Conservation (phyloP, 179 eudicot genomes). For the Pouteria campechiana region DNA sequence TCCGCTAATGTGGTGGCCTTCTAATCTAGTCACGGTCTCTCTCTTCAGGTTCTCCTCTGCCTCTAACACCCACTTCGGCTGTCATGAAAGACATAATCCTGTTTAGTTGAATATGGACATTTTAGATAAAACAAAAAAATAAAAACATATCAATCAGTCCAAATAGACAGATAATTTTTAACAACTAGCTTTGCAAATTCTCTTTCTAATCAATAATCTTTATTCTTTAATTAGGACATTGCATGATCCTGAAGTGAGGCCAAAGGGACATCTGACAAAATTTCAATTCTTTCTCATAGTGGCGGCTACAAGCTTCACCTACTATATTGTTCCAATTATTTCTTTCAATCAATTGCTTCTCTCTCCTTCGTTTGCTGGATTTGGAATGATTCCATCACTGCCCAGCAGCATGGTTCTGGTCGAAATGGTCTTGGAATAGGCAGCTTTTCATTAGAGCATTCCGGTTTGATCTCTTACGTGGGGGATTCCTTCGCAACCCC, state of each 20-base stretch:
- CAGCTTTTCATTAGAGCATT: not conserved
- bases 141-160: too few relatives aligned
- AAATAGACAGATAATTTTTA: too few relatives aligned
- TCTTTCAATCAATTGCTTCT: not conserved
- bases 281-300: conserved; percentile 31
- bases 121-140: not conserved
- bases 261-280: conserved; percentile 20
- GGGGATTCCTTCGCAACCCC: not conserved
- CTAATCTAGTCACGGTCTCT: conserved; percentile 49
- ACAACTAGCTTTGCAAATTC: too few relatives aligned
- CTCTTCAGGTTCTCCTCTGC: conserved; percentile 22
- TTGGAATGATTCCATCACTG: not conserved
- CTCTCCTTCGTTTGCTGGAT: not conserved
- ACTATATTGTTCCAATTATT: conserved; percentile 17
- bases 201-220: not conserved
- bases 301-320: conserved; percentile 14
- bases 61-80: not conserved
- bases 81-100: not conserved
- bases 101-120: not conserved
- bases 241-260: conserved; percentile 30
- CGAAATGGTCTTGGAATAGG: not conserved
- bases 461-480: not conserved
- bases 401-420: not conserved
- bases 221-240: conserved; percentile 16
- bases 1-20: conserved; percentile 82